Evolutionary conservation across 2,329 filamentous ascomycete genomes (phyloP), one percentile per base, ranked within the genome.

Genomic region (Trichoderma sp.): DNA sequence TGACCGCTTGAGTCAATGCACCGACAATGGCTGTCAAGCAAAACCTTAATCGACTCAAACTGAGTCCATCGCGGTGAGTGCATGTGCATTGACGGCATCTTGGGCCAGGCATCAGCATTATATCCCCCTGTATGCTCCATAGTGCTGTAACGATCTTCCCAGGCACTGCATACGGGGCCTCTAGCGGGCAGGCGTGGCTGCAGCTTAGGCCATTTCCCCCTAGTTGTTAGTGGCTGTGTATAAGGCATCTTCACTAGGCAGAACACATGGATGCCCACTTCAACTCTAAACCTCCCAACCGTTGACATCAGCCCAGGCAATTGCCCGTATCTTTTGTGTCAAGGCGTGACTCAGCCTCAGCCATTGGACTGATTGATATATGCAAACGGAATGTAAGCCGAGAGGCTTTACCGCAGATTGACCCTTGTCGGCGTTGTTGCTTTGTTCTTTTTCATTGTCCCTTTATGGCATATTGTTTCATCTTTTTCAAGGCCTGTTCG

Each of bases 161-260:
- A 53, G 14, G 56, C 24, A 29, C 56, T 65, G 12, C 14, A 38
- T 3, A 35, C 1, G 35, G 53, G 33, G 50, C 50, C 50, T n/a
- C 21, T 59, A 24, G 45, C n/a, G 27, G 35, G 11, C 31, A 14
- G 18, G 6, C 33, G 45, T 38, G 50, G 67, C 67, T 69, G 50
- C 33, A 14, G 50, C 50, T 59, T 60, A n/a, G 33, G 64, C 38
- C 64, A 29, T 24, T 53, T 67, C 41, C 18, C 38, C 35, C 53
- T 41, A 29, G n/a, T 21, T 33, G 29, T 62, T 62, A 16, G 67
- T 71, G 67, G 53, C 67, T 71, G 67, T 31, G 67, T 60, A 6
- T 35, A 71, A 71, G 67, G 67, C 67, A 38, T 24, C 67, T 62
- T 62, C 59, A 41, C 67, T 24, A 45, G 67, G 67, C 67, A 71